Base-by-base conservation (phyloP, 805 yeast species). In the Wickerhamomyces canadensis region DNA sequence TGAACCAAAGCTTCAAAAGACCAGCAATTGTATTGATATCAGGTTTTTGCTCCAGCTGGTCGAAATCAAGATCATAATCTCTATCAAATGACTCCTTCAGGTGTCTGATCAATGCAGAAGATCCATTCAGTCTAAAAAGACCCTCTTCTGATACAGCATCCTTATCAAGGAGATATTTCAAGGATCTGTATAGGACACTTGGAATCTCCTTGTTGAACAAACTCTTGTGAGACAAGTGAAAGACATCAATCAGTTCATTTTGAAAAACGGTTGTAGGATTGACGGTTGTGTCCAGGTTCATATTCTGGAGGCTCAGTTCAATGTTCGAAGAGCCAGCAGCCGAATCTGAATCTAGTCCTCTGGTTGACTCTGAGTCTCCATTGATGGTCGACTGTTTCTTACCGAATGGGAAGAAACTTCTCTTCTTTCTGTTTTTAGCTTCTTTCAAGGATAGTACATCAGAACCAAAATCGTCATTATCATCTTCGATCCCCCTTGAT, bases 11-110 rank as follows among this genome's bases (percentile, higher is more conserved):
- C 55, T 91, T 91, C 46, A 91, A 64, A 31, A 91, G 62, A 0
- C 96, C 95, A 3, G 96, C 82, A 7, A 86, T 82, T 1, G 96
- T 83, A 58, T 91, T 88, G 22, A 85, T 80, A 58, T 89, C 96
- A 34, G 56, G 63, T 49, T 55, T 60, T 25, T 68, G 57, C 0
- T 59, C 57, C 19, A 73, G 19, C 45, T 26, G 61, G 59, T 44
- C 67, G 36, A 89, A 65, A 52, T 85, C 87, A 31, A 84, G 65
- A 55, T 89, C 96, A 40, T 73, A 72, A 5, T 72, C 67, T 11
- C 57, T 66, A 54, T 88, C 85, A 64, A 84, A 91, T 33, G 63
- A 67, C 33, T 76, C 84, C 50, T 80, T 84, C 41, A 85, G 68
- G 28, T 68, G 74, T 45, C 80, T 76, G 27, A 85, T 86, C 36